A percentile compares a stretch with the other conserved stretches of the same genome.
Conservation (phyloP, 768 basidiomycete genomes). For the Boletellus ananas region DNA sequence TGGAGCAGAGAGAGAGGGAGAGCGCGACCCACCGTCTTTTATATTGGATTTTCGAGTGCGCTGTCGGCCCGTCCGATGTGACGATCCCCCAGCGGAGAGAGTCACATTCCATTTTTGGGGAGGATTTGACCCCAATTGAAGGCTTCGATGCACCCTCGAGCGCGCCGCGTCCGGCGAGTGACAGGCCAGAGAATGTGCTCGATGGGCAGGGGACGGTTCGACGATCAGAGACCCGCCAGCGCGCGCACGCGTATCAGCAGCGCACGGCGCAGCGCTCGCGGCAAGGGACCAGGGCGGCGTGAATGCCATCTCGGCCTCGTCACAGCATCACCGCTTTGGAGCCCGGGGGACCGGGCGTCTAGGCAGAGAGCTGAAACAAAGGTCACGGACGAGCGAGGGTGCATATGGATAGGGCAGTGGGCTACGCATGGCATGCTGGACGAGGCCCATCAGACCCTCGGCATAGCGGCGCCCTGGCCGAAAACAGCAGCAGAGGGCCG, state of each 20-base stretch:
- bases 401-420: too few relatives aligned
- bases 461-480: too few relatives aligned
- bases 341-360: too few relatives aligned
- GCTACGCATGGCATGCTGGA: too few relatives aligned
- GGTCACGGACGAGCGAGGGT: too few relatives aligned
- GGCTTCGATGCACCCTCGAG: slow-evolving; percentile 28
- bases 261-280: too few relatives aligned
- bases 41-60: slow-evolving; percentile 31
- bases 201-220: slow-evolving; percentile 17
- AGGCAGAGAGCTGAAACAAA: too few relatives aligned
- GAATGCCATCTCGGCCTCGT: slow-evolving; percentile 19
- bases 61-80: slow-evolving; percentile 23
- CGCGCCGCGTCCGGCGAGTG: slow-evolving; percentile 19
- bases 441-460: too few relatives aligned
- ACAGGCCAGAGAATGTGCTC: slow-evolving; percentile 22
- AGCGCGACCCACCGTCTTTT: slow-evolving; percentile 25
- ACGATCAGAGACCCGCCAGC: slow-evolving; percentile 20
- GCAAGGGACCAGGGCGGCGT: too few relatives aligned
- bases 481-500: background rate
- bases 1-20: slow-evolving; percentile 37
- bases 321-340: slow-evolving; percentile 21
- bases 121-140: slow-evolving; percentile 27
- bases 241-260: too few relatives aligned
- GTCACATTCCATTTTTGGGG: slow-evolving; percentile 33
- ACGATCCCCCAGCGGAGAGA: slow-evolving; percentile 27